Conservation (phyloP, 2,329 filamentous ascomycete species). For the Fusarium succisae region DNA sequence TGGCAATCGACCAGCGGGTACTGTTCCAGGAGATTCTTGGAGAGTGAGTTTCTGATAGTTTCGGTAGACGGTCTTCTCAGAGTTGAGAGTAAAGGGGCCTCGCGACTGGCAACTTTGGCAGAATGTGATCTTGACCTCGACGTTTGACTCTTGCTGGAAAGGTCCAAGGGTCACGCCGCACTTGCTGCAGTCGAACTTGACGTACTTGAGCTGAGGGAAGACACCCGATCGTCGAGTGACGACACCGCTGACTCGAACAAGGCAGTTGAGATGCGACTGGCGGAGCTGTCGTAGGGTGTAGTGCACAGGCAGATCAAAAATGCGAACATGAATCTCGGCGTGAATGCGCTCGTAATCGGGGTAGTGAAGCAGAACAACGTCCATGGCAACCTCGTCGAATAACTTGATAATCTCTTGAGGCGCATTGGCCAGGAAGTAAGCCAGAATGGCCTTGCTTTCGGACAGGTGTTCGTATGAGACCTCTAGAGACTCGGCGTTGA, state of each 20-base stretch:
- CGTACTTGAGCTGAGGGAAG: slow-evolving; percentile 97
- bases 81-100: slow-evolving; percentile 94
- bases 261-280: slow-evolving; percentile 94
- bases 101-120: slow-evolving; percentile 97
- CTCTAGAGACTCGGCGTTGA: slow-evolving; percentile 95
- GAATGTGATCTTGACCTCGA: slow-evolving; percentile 95
- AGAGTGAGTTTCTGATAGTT: slow-evolving; percentile 99
- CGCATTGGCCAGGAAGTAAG: slow-evolving; percentile 95
- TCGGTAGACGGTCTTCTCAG: slow-evolving; percentile 96
- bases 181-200: slow-evolving; percentile 97
- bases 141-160: slow-evolving; percentile 96
- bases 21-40: slow-evolving; percentile 96
- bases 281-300: slow-evolving; percentile 95
- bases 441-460: slow-evolving; percentile 89
- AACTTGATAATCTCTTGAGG: slow-evolving; percentile 95
- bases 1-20: slow-evolving; percentile 92
- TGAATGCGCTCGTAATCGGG: slow-evolving; percentile 98
- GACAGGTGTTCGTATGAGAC: slow-evolving; percentile 95
- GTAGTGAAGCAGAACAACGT: slow-evolving; percentile 94
- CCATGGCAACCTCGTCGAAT: slow-evolving; percentile 96
- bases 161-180: slow-evolving; percentile 92
- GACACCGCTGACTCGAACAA: slow-evolving; percentile 93
- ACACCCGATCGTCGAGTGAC: slow-evolving; percentile 94
- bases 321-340: slow-evolving; percentile 96
- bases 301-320: slow-evolving; percentile 91